Percentiles rank a stretch among this genome's conserved stretches.
Conservation (phyloP, 208 protist species). For the Leishmania martiniquensis region DNA sequence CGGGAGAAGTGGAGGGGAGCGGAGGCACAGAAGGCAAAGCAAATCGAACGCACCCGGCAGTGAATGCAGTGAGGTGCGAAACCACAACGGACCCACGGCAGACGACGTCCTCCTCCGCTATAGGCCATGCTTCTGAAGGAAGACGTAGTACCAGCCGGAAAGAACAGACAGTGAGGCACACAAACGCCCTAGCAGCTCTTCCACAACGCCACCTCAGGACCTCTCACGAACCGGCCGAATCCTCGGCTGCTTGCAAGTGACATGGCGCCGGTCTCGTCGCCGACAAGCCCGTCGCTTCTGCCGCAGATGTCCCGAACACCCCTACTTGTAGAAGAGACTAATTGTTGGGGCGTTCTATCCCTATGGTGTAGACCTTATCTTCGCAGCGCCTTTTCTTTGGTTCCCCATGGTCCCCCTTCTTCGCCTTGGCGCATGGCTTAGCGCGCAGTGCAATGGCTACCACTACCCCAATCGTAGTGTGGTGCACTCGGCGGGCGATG, state of each 20-base stretch:
- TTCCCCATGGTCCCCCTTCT: conserved; percentile 8
- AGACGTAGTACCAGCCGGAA: no score
- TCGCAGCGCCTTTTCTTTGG: not conserved
- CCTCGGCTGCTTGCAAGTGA: not conserved
- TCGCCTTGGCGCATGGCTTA: conserved; percentile 35
- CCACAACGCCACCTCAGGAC: not conserved
- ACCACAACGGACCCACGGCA: no score
- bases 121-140: no score
- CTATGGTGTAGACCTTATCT: not conserved
- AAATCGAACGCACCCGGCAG: no score
- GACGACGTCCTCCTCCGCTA: no score
- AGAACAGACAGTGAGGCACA: not conserved
- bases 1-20: no score
- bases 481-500: conserved; percentile 47
- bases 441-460: conserved; percentile 40
- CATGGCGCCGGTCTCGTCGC: no score
- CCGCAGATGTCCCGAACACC: not conserved
- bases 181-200: not conserved
- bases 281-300: not conserved
- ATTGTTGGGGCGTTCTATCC: no score
- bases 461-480: conserved; percentile 18
- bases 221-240: not conserved
- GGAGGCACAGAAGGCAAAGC: no score
- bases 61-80: no score
- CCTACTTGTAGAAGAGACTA: not conserved